Conservation (phyloP, 139 green algal genomes). For the Chlorella sp. region DNA sequence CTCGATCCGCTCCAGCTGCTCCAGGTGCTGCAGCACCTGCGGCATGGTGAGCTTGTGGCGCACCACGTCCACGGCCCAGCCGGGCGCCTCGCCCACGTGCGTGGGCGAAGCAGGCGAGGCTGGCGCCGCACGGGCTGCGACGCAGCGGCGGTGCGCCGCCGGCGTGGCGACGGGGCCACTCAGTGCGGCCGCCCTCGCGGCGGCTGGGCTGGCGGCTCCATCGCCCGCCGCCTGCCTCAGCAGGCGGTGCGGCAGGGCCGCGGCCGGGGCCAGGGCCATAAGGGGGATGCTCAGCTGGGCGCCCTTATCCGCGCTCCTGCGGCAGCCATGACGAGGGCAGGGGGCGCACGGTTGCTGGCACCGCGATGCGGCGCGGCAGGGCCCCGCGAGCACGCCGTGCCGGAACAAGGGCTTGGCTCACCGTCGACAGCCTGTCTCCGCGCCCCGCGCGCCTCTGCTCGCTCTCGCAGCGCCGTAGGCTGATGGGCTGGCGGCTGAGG, state of each 20-base stretch:
- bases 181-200: background rate
- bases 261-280: background rate
- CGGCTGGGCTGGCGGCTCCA: background rate
- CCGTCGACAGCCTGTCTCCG: no score
- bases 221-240: background rate
- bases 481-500: no score
- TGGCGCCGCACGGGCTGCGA: no score
- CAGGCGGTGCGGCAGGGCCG: background rate
- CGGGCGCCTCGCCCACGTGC: background rate
- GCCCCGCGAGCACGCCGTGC: no score
- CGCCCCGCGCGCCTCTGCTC: no score
- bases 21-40: slow-evolving; percentile 18
- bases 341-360: no score
- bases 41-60: slow-evolving; percentile 25
- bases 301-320: no score
- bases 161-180: background rate
- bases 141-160: background rate
- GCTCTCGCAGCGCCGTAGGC: no score
- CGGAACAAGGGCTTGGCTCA: no score
- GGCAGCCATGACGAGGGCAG: background rate
- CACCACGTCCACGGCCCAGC: slow-evolving; percentile 12
- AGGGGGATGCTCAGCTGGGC: no score
- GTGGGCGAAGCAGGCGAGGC: no score
- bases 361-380: no score
- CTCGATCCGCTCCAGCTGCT: slow-evolving; percentile 9